These are phyloP conservation scores for Claviceps pusilla DNA, from an alignment of 2,329 filamentous ascomycete species.

Conservation along the genomic window DNA sequence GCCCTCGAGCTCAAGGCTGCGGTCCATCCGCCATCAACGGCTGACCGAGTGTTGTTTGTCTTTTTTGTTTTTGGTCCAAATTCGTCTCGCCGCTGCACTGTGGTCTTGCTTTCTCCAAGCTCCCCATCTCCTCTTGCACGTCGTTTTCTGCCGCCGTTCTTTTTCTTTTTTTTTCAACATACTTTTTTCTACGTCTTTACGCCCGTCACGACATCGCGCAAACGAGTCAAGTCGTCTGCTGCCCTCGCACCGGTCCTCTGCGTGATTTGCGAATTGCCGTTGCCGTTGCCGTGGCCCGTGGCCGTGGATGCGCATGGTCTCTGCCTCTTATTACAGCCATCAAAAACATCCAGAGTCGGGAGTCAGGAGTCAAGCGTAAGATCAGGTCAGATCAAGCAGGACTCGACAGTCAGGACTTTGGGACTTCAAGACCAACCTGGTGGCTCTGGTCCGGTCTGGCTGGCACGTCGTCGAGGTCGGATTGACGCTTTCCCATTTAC, in stretches of 20 bases:
- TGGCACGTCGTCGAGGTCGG: too few relatives aligned
- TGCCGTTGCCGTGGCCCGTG: too few relatives aligned
- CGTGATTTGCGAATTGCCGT: not conserved
- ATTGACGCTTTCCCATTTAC: too few relatives aligned
- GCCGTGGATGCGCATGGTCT: slow-evolving; percentile 5
- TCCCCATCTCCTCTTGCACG: not conserved
- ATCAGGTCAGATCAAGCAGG: too few relatives aligned
- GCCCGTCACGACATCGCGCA: not conserved
- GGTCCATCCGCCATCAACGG: not conserved
- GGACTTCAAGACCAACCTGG: too few relatives aligned
- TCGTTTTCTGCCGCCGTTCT: not conserved
- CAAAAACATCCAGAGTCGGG: too few relatives aligned
- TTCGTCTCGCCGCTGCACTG: too few relatives aligned
- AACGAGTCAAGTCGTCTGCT: not conserved
- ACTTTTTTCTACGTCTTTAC: not conserved
- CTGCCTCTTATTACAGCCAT: slow-evolving; percentile 1
- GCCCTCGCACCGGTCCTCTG: not conserved
- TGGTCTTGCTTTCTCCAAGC: not conserved
- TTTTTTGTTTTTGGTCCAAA: not conserved
- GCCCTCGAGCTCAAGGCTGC: not conserved
- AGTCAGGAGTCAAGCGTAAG: not conserved
- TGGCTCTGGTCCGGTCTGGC: too few relatives aligned
- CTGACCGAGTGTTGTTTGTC: not conserved
- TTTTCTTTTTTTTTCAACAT: not conserved
- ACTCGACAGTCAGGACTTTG: not conserved